Evolutionary conservation across 2,329 filamentous ascomycete genomes (phyloP).

Genomic region (Alternaria sp.): DNA sequence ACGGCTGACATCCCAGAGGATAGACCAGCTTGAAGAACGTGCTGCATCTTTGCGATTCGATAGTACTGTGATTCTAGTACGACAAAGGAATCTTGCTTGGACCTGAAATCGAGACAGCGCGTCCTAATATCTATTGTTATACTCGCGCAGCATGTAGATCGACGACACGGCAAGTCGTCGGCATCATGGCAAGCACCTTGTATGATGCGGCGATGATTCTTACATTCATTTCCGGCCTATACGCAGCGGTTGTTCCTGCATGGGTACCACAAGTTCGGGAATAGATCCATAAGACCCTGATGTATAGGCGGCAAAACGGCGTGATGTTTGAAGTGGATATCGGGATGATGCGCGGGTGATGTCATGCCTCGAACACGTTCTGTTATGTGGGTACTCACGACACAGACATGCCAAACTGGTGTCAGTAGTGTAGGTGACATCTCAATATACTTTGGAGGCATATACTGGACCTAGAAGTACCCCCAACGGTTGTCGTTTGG

Average conservation of each 20-base stretch:
- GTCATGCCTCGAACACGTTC: background rate
- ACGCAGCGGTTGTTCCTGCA: background rate
- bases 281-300: background rate
- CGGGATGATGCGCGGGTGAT: background rate
- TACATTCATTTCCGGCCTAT: background rate
- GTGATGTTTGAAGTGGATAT: background rate
- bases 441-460: background rate
- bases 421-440: background rate
- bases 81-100: background rate
- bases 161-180: background rate
- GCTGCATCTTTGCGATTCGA: background rate
- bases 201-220: constrained; percentile 5
- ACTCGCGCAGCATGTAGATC: background rate
- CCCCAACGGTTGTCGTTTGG: background rate
- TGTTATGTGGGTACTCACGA: background rate
- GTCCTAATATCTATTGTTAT: background rate
- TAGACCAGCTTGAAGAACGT: constrained; percentile 1
- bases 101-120: background rate
- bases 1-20: constrained; percentile 1
- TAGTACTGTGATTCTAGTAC: background rate
- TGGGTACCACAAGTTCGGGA: background rate
- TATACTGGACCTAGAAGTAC: background rate
- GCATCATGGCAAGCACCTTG: background rate
- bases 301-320: background rate
- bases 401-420: background rate